Base-by-base conservation (phyloP, 1,139 yeast species). In the Geotrichum macrosporum region DNA sequence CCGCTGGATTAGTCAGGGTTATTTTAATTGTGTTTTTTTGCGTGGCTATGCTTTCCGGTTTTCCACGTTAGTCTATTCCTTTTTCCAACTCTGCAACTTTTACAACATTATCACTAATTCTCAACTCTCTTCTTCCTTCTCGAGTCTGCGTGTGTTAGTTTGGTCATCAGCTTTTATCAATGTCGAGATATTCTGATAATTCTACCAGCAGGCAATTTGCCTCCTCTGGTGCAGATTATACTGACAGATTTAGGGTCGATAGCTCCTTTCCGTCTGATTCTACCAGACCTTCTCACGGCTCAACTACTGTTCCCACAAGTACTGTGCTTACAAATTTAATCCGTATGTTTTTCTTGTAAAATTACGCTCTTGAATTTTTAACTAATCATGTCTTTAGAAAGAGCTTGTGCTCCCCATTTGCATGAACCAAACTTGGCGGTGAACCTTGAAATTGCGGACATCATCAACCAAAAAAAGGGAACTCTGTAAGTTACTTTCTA, bases 401-500 rank as follows among this genome's bases (percentile, higher is more conserved):
- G 96, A 53, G 96, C 98, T 2, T 89, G 97, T 61, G 77, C 94
- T 55, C 84, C 94, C 38, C 74, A 92, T 2, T 72, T 85, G 48
- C 75, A 77, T 46, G 96, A 89, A 67, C 97, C 98, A 5, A 92
- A 92, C 61, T 74, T 89, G 53, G 86, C 89, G 1, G 70, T 88
- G 55, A 92, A 89, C 65, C 70, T 92, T 57, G 97, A 92, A 62
- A 89, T 92, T 53, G 92, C 97, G 54, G 99, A 92, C 66, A 76
- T 84, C 59, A 81, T 92, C 65, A 92, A 92, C 64, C 89, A 85
- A 51, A 92, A 92, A 63, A 95, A 89, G 67, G 97, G 95, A 16
- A 76, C 81, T 18, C 74, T 86, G 59, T 61, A 55, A 33, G 65
- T 58, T 2, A 9, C 20, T 12, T 29, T 22, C 21, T 10, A 19